Conservation (phyloP, 306 rosid species). For the Medicago truncatula region MtrunA17r5.0-ANR NC_053045.1:62705501-62706000, state of each 20-base stretch:
- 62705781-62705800: neutral
- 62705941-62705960: too few relatives aligned
- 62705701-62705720: conserved; percentile 64
- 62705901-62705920: too few relatives aligned
- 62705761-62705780: conserved; percentile 2
- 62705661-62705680: conserved; percentile 88
- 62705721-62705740: neutral
- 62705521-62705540: conserved; percentile 24
- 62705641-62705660: conserved; percentile 97
- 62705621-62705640: conserved; percentile 98
- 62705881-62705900: conserved; percentile 21
- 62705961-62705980: too few relatives aligned
- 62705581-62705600: conserved; percentile 93
- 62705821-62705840: conserved; percentile 12
- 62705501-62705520: conserved; percentile 3
- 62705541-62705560: conserved; percentile 13
- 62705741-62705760: neutral
- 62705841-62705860: conserved; percentile 10
- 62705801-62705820: neutral
- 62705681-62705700: conserved; percentile 99
- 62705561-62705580: conserved; percentile 65
- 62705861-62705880: neutral
- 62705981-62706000: too few relatives aligned
- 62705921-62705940: too few relatives aligned
- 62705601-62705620: conserved; percentile 97